Evolutionary conservation across 1,284 basidiomycete species (phyloP).

Genomic region (Mycena citricolor): DNA sequence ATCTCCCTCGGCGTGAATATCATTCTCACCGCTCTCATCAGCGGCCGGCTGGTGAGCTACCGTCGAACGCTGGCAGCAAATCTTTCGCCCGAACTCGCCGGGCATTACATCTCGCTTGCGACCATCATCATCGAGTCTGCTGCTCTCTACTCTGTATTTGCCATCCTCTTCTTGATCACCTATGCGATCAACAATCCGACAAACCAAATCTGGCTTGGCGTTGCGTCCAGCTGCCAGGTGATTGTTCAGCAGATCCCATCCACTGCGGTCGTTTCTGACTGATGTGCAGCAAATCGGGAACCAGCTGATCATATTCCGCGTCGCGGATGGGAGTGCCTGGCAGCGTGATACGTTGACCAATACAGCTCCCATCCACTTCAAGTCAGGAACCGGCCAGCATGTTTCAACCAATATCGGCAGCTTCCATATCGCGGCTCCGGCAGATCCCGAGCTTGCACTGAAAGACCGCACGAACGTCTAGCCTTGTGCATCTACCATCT

Average conservation of each 20-base stretch:
- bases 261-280: too few species aligned
- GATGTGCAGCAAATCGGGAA: slow-evolving; percentile 39
- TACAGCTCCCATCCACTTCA: slow-evolving; percentile 21
- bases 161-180: slow-evolving; percentile 42
- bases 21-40: slow-evolving; percentile 42
- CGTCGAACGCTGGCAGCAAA: slow-evolving; percentile 31
- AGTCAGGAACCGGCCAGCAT: neutral
- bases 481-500: too few species aligned
- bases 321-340: slow-evolving; percentile 42
- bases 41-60: slow-evolving; percentile 36
- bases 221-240: slow-evolving; percentile 36
- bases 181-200: slow-evolving; percentile 39
- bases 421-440: slow-evolving; percentile 15
- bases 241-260: too few species aligned
- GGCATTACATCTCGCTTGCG: slow-evolving; percentile 38
- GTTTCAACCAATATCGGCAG: slow-evolving; percentile 9
- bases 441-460: too few species aligned
- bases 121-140: slow-evolving; percentile 43
- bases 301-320: slow-evolving; percentile 42
- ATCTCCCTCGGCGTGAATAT: slow-evolving; percentile 46
- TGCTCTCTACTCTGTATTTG: slow-evolving; percentile 40
- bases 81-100: slow-evolving; percentile 35
- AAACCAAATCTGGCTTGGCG: slow-evolving; percentile 36
- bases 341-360: slow-evolving; percentile 29
- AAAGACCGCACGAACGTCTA: too few species aligned